phyloP scores from a whole-genome alignment of 1,139 yeast species.

The Yamadazyma songkhlaensis region DNA sequence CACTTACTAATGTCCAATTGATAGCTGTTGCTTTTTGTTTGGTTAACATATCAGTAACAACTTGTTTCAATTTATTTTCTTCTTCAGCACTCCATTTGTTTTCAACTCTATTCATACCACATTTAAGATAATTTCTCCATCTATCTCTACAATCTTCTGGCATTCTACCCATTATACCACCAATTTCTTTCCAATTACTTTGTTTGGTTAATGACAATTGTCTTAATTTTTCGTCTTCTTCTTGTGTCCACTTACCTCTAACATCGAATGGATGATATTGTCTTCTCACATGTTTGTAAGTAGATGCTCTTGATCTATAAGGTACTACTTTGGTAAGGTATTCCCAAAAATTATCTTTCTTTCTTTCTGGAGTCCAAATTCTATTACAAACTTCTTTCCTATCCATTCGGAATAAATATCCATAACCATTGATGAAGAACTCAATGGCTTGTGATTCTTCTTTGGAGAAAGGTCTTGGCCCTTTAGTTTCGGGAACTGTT shows the following conservation, averaged over 20 bases:
- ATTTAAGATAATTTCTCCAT: conserved; percentile 92
- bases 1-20: conserved; percentile 91
- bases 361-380: conserved; percentile 83
- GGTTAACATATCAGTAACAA: conserved; percentile 46
- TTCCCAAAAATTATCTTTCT: conserved; percentile 90
- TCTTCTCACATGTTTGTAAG: conserved; percentile 88
- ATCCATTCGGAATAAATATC: conserved; percentile 56
- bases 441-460: conserved; percentile 73
- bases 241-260: conserved; percentile 85
- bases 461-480: conserved; percentile 50
- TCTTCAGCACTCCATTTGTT: conserved; percentile 81
- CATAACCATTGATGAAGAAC: conserved; percentile 66
- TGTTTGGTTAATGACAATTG: conserved; percentile 63
- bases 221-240: conserved; percentile 69
- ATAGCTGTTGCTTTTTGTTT: conserved; percentile 33
- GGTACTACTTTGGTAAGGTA: conserved; percentile 73
- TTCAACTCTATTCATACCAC: conserved; percentile 71
- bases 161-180: conserved; percentile 80
- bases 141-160: conserved; percentile 97
- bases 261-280: conserved; percentile 83
- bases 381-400: conserved; percentile 73
- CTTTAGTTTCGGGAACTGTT: conserved; percentile 28
- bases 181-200: conserved; percentile 85
- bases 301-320: conserved; percentile 78
- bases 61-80: conserved; percentile 57